Evolutionary conservation across 1,284 basidiomycete species (phyloP), one percentile per base, ranked within the genome.

Genomic region (Mycena sp.): DNA sequence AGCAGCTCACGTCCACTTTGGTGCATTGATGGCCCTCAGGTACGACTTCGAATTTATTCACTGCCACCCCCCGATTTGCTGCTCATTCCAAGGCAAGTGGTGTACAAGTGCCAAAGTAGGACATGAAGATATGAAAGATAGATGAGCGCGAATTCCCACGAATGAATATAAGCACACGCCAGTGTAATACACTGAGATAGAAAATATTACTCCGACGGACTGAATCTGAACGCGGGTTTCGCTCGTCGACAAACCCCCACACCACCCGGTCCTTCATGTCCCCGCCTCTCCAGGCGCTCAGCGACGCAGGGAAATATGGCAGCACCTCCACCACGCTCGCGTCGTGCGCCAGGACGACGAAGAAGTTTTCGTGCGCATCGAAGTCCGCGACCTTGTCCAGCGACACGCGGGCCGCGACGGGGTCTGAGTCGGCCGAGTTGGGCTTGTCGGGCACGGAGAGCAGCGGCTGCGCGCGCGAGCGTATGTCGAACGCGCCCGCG

Each of bases 271-370:
- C 65, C 58, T 73, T 73, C 58, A 69, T 61, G 25, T 58, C 62
- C 9, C 57, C 51, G 32, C 53, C 61, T 52, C 70, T 68, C 70
- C 71, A 73, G 4, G 53, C 45, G 54, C 61, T 63, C 26, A 71
- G n/a, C 10, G 58, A 68, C 41, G 35, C 52, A 3, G 71, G 68
- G 37, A 67, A 71, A 46, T 65, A 60, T 4, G 61, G 63, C 21
- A 65, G 6, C 30, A 43, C 37, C 1, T 25, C 49, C 12, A 71
- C 28, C 21, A 71, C 37, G 10, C 60, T 68, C 26, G 38, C 9
- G 53, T 71, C 72, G 46, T 72, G 70, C 29, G 72, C 68, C 3
- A 71, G 25, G 7, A 71, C 46, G 17, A 72, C 68, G 14, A 73
- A 57, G 5, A 72, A 59, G 51, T 72, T 61, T 2, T 43, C 50